These are phyloP conservation scores for Hebeloma cylindrosporum DNA, from an alignment of 768 basidiomycete species.

Conservation along the genomic window DNA sequence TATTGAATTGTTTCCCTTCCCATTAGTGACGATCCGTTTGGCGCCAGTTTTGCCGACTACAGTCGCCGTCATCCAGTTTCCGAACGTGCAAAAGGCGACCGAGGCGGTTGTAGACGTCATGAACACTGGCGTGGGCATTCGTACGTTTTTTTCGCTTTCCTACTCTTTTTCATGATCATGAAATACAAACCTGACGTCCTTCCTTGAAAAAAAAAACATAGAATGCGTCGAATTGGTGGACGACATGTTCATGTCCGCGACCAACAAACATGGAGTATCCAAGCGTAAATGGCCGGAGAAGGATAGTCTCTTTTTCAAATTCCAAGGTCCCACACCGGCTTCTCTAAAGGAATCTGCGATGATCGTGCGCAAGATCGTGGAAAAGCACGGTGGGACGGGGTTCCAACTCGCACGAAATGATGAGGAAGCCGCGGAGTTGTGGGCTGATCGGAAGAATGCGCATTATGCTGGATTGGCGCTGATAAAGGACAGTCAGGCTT, in stretches of 20 bases:
- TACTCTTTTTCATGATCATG: neutral
- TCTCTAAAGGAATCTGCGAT: conserved; percentile 62
- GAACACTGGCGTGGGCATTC: conserved; percentile 72
- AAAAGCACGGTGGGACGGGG: conserved; percentile 64
- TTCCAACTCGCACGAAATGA: conserved; percentile 65
- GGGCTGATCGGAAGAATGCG: conserved; percentile 72
- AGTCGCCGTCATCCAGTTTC: conserved; percentile 82
- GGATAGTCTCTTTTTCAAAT: conserved; percentile 84
- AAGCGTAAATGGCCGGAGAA: conserved; percentile 55
- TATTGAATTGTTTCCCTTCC: neutral
- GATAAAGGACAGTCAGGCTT: conserved; percentile 54
- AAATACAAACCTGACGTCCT: neutral
- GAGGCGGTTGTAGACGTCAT: conserved; percentile 73
- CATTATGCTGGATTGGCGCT: conserved; percentile 56
- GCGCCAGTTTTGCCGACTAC: conserved; percentile 81
- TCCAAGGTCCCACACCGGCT: conserved; percentile 67
- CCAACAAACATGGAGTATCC: conserved; percentile 56
- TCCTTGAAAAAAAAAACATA: too few species aligned
- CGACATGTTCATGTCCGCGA: conserved; percentile 62
- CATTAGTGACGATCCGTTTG: conserved; percentile 72
- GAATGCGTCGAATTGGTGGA: conserved; percentile 89
- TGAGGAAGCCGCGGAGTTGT: conserved; percentile 70
- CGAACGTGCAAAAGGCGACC: conserved; percentile 70
- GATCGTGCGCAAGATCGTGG: conserved; percentile 55
- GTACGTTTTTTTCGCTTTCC: conserved; percentile 40